Evolutionary conservation across 371 early-diverging fungal genomes (phyloP).

Genomic region (Furculomyces boomerangus): DNA sequence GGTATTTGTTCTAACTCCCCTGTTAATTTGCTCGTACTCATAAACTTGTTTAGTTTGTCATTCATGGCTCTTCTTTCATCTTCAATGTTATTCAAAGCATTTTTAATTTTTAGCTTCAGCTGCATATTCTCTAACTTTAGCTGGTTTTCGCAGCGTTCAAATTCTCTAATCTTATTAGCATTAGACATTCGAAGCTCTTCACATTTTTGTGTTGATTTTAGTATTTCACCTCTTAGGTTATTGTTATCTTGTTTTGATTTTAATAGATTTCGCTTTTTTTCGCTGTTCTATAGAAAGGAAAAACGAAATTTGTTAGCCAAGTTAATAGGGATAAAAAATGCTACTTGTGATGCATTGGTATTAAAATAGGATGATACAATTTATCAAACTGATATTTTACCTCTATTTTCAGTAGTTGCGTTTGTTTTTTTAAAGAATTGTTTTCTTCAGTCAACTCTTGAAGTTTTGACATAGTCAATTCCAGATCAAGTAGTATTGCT

Average conservation of each 20-base stretch:
- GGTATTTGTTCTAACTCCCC: background rate
- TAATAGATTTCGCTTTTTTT: conserved; percentile 1
- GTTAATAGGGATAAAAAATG: too few species aligned
- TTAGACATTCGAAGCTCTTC: background rate
- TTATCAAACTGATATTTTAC: too few species aligned
- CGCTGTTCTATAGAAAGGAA: too few species aligned
- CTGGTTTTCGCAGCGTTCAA: background rate
- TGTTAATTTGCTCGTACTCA: background rate
- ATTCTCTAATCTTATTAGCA: background rate
- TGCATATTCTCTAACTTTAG: background rate
- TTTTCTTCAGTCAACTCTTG: background rate
- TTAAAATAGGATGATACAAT: too few species aligned
- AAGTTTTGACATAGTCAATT: background rate
- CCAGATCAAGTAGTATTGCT: background rate
- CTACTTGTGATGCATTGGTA: too few species aligned
- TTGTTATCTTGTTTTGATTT: conserved; percentile 3
- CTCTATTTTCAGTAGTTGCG: background rate
- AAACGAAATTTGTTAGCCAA: too few species aligned
- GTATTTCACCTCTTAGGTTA: background rate
- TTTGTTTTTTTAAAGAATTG: background rate
- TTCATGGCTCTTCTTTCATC: conserved; percentile 2
- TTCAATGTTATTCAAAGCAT: background rate
- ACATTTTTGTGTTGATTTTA: background rate
- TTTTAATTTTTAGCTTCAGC: background rate
- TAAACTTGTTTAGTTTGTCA: background rate